Percentiles rank a stretch among this genome's conserved stretches.
Conservation (phyloP, 441 rosid species). For the Breynia disticha region DNA sequence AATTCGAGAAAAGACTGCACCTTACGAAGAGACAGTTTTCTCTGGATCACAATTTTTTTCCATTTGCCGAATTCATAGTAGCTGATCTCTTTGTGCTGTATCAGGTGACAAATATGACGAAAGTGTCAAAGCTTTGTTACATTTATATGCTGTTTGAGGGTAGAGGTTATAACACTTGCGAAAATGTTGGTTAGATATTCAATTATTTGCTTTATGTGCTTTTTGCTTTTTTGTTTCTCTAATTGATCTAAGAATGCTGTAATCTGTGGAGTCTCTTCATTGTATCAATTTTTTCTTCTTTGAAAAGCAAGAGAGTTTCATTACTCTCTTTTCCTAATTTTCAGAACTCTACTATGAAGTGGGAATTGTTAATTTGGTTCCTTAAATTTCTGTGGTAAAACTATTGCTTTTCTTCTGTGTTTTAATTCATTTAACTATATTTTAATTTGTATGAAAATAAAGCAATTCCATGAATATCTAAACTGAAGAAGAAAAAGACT, state of each 20-base stretch:
- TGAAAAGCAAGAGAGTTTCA: conserved; percentile 8
- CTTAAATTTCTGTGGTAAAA: too few species aligned
- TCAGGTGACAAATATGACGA: conserved; percentile 12
- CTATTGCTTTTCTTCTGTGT: too few species aligned
- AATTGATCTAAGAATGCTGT: conserved; percentile 15
- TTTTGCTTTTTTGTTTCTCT: conserved; percentile 8
- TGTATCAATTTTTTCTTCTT: conserved; percentile 9
- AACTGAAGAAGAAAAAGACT: too few species aligned
- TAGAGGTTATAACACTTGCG: conserved; percentile 22
- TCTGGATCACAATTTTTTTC: conserved; percentile 13
- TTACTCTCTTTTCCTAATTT: too few species aligned
- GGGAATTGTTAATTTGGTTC: too few species aligned
- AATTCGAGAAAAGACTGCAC: conserved; percentile 17
- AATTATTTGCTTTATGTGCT: conserved; percentile 6
- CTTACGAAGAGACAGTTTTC: conserved; percentile 13
- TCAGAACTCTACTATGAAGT: too few species aligned
- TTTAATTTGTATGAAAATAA: too few species aligned
- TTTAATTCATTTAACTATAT: too few species aligned
- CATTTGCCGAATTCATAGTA: conserved; percentile 12
- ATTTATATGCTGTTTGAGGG: conserved; percentile 12
- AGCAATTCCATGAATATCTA: too few species aligned
- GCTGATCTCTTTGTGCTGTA: conserved; percentile 21
- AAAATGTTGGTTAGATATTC: background rate
- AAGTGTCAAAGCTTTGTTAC: conserved; percentile 14
- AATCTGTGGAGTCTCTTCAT: conserved; percentile 10